Evolutionary conservation across 129 eudicot genomes (phyloP).

Genomic region (Ambrosia artemisiifolia): DNA sequence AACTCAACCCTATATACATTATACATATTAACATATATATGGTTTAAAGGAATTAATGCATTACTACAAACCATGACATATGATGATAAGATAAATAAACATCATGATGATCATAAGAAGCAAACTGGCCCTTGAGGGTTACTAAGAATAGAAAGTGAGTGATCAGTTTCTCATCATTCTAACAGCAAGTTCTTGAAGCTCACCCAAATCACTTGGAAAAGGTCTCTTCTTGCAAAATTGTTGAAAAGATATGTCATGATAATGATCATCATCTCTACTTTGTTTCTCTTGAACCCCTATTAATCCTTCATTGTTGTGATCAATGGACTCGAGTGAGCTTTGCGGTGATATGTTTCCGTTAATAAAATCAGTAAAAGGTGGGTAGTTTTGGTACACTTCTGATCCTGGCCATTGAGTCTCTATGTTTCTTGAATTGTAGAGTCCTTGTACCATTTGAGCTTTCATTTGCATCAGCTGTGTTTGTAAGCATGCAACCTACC

Average conservation of each 20-base stretch:
- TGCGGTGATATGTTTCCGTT: slow-evolving; percentile 58
- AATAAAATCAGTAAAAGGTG: slow-evolving; percentile 26
- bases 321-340: slow-evolving; percentile 73
- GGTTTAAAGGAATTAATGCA: slow-evolving; percentile 15
- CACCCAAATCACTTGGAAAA: slow-evolving; percentile 72
- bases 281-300: slow-evolving; percentile 46
- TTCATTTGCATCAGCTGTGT: slow-evolving; percentile 86
- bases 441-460: slow-evolving; percentile 66
- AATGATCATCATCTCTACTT: slow-evolving; percentile 31
- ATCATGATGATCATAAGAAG: slow-evolving; percentile 22
- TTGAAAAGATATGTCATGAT: slow-evolving; percentile 32
- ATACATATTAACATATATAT: slow-evolving; percentile 10
- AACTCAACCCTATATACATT: slow-evolving; percentile 16
- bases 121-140: slow-evolving; percentile 16
- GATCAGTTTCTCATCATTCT: slow-evolving; percentile 81
- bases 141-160: slow-evolving; percentile 15
- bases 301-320: slow-evolving; percentile 37
- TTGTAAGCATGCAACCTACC: slow-evolving; percentile 90
- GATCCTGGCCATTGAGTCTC: slow-evolving; percentile 54
- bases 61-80: slow-evolving; percentile 10
- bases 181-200: slow-evolving; percentile 87
- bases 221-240: slow-evolving; percentile 53
- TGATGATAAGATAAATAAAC: slow-evolving; percentile 37
- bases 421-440: slow-evolving; percentile 45
- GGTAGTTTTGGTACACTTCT: slow-evolving; percentile 24